Conservation (phyloP, 2,329 filamentous ascomycete species). For the Bipolaris bicolor region DNA sequence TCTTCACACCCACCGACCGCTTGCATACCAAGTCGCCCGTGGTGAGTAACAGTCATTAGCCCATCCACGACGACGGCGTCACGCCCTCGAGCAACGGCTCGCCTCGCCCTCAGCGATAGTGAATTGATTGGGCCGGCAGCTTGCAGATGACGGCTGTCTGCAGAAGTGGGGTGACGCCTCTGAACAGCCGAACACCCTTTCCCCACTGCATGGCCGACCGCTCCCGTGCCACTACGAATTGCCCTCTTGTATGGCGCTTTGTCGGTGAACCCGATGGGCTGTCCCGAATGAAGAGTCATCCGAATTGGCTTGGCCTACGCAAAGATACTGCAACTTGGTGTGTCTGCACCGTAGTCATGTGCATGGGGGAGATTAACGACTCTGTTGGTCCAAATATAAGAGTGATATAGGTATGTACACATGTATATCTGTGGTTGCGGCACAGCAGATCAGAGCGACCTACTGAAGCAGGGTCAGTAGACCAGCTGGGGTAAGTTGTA, state of each 20-base stretch:
- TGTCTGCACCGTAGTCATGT: not conserved
- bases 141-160: conserved; percentile 13
- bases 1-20: not conserved
- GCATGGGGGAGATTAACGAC: not conserved
- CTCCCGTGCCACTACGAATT: conserved; percentile 7
- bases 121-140: conserved; percentile 13
- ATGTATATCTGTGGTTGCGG: too few species aligned
- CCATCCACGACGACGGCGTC: conserved; percentile 5
- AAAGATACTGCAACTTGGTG: conserved; percentile 9
- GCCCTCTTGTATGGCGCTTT: conserved; percentile 6
- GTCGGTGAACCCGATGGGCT: conserved; percentile 17
- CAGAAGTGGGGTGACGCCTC: conserved; percentile 18
- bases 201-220: conserved; percentile 21
- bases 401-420: too few species aligned
- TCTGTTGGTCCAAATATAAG: too few species aligned
- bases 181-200: conserved; percentile 15
- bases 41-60: conserved; percentile 10
- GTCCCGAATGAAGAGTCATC: not conserved
- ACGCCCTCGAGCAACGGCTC: conserved; percentile 6
- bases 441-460: too few species aligned
- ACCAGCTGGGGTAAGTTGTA: too few species aligned
- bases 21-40: conserved; percentile 7
- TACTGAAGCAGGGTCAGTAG: too few species aligned
- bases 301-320: conserved; percentile 4
- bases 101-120: not conserved